Evolutionary conservation across 2,329 filamentous ascomycete genomes (phyloP).

Genomic region (Colletotrichum musicola): DNA sequence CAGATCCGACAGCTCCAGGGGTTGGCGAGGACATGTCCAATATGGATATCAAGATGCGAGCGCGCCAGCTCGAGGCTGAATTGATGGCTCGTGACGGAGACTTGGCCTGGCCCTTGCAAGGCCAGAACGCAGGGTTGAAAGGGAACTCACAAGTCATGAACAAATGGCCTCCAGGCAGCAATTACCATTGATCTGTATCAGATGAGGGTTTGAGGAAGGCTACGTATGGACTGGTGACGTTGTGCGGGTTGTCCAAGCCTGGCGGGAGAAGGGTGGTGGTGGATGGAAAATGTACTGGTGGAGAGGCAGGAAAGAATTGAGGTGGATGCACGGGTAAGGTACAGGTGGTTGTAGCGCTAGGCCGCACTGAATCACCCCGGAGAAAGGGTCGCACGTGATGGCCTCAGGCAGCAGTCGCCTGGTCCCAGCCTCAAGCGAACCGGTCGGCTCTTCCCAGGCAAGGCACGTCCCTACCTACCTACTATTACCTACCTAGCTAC

Average conservation of each 20-base stretch:
- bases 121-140: constrained; percentile 45
- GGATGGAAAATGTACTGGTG: constrained; percentile 45
- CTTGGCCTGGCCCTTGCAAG: constrained; percentile 49
- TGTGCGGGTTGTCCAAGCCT: constrained; percentile 35
- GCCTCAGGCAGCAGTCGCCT: constrained; percentile 29
- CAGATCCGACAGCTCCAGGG: constrained; percentile 45
- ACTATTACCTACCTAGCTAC: not conserved
- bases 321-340: constrained; percentile 44
- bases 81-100: constrained; percentile 53
- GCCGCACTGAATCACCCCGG: constrained; percentile 38
- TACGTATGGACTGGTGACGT: constrained; percentile 28
- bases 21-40: constrained; percentile 43
- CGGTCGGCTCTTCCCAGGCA: not conserved
- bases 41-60: constrained; percentile 52
- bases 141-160: constrained; percentile 66
- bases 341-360: constrained; percentile 40
- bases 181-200: constrained; percentile 36
- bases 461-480: not conserved
- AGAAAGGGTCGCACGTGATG: constrained; percentile 17
- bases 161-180: constrained; percentile 55
- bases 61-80: constrained; percentile 46
- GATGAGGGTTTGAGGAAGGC: constrained; percentile 27
- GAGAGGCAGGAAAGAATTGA: constrained; percentile 56
- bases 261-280: constrained; percentile 38
- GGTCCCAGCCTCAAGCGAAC: not conserved